Percentiles rank a stretch among this genome's conserved stretches.
These are phyloP conservation scores for Pichia sporocuriosa DNA, from an alignment of 805 yeast genomes.

Conservation along the genomic window DNA sequence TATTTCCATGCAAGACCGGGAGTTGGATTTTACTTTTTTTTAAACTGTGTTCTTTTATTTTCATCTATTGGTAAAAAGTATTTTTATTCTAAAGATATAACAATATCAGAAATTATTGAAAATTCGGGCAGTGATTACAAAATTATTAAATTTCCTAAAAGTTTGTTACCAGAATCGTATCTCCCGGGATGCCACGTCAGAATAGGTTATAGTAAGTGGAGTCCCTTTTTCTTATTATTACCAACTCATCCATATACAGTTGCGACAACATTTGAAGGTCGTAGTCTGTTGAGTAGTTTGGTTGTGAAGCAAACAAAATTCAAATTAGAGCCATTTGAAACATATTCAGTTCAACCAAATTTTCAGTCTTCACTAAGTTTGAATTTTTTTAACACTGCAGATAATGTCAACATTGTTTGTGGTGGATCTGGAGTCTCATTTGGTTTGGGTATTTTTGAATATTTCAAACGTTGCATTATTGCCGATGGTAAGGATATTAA, in stretches of 20 bases:
- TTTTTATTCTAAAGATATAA: constrained; percentile 16
- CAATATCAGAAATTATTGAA: constrained; percentile 17
- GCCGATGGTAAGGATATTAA: constrained; percentile 23
- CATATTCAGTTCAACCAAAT: constrained; percentile 36
- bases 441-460: constrained; percentile 46
- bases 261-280: constrained; percentile 30
- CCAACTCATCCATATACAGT: constrained; percentile 69
- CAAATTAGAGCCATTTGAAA: constrained; percentile 25
- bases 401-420: constrained; percentile 46
- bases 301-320: constrained; percentile 40
- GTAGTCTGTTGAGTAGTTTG: constrained; percentile 35
- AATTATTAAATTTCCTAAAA: constrained; percentile 14
- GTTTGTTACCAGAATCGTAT: constrained; percentile 20
- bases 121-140: constrained; percentile 12
- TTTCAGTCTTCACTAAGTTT: constrained; percentile 36
- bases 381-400: constrained; percentile 42
- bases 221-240: constrained; percentile 39
- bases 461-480: constrained; percentile 27
- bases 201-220: constrained; percentile 32
- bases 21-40: constrained; percentile 33
- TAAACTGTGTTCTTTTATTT: constrained; percentile 27
- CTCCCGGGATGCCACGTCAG: constrained; percentile 56
- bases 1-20: constrained; percentile 69
- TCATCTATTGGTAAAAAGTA: constrained; percentile 35
- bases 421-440: constrained; percentile 74